These are phyloP conservation scores for Boletus sp. DNA, from an alignment of 768 basidiomycete species.

Conservation along the genomic window DNA sequence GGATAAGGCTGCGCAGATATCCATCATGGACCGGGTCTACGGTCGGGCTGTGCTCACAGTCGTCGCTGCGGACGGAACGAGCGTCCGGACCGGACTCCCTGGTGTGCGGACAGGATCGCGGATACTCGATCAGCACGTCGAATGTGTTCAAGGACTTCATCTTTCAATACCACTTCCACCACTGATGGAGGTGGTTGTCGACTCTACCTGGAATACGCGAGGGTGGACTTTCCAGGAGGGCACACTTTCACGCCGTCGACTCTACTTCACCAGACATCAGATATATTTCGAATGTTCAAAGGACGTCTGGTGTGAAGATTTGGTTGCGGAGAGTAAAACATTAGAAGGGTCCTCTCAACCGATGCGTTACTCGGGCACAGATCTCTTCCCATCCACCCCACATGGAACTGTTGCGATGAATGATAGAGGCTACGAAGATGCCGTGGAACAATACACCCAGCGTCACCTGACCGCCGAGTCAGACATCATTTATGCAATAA, in stretches of 20 bases:
- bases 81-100: constrained; percentile 8
- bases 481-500: too few relatives aligned
- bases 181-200: not conserved
- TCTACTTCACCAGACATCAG: constrained; percentile 21
- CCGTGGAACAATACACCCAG: constrained; percentile 11
- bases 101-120: constrained; percentile 14
- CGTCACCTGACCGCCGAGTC: constrained; percentile 13
- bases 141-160: constrained; percentile 20
- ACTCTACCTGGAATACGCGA: constrained; percentile 17
- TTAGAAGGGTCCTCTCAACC: not conserved
- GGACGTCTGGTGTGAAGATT: constrained; percentile 24
- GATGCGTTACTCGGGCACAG: not conserved
- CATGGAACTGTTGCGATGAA: not conserved
- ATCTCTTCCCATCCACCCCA: not conserved
- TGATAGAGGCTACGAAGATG: constrained; percentile 1
- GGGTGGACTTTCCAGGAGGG: constrained; percentile 26
- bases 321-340: constrained; percentile 15
- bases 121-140: constrained; percentile 11
- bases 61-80: constrained; percentile 18
- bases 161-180: constrained; percentile 19
- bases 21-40: constrained; percentile 20
- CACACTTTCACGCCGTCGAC: constrained; percentile 18
- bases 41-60: constrained; percentile 16
- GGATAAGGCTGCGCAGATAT: constrained; percentile 17
- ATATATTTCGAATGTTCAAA: constrained; percentile 20